These are phyloP conservation scores for Candida silvatica DNA, from an alignment of 805 yeast species.

Conservation along the genomic window DNA sequence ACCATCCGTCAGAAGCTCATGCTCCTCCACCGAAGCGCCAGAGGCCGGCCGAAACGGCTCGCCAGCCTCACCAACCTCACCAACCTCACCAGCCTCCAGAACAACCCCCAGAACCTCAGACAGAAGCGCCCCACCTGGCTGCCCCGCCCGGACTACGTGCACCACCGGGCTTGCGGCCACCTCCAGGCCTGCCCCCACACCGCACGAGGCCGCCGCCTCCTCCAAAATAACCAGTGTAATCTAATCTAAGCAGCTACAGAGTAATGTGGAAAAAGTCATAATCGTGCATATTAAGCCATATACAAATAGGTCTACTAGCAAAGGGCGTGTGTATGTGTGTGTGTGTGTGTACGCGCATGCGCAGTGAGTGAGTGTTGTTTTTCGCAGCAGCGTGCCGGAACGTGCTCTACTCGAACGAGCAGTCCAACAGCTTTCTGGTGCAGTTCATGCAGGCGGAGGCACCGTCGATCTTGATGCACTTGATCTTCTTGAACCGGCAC, in stretches of 20 bases:
- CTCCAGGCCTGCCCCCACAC: background rate
- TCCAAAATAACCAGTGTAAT: no score
- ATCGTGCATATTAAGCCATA: no score
- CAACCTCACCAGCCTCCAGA: background rate
- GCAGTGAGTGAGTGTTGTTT: conserved; percentile 1
- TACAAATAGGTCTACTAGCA: no score
- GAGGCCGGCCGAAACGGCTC: no score
- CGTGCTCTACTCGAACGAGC: no score
- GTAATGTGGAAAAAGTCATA: no score
- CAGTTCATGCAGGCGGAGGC: conserved; percentile 19
- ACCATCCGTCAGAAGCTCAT: no score
- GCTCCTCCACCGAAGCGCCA: no score
- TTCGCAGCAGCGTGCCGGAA: no score
- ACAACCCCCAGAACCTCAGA: background rate
- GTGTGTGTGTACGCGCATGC: background rate
- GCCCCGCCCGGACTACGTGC: background rate
- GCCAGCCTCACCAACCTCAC: no score
- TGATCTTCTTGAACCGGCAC: conserved; percentile 26
- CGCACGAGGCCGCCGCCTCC: background rate
- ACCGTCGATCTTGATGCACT: conserved; percentile 24
- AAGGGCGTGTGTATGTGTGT: background rate
- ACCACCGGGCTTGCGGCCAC: background rate
- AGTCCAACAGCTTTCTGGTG: conserved; percentile 20
- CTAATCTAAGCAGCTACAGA: no score
- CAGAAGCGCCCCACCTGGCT: background rate